These are phyloP conservation scores for Bullera alba DNA, from an alignment of 768 basidiomycete species.

Conservation along the genomic window DNA sequence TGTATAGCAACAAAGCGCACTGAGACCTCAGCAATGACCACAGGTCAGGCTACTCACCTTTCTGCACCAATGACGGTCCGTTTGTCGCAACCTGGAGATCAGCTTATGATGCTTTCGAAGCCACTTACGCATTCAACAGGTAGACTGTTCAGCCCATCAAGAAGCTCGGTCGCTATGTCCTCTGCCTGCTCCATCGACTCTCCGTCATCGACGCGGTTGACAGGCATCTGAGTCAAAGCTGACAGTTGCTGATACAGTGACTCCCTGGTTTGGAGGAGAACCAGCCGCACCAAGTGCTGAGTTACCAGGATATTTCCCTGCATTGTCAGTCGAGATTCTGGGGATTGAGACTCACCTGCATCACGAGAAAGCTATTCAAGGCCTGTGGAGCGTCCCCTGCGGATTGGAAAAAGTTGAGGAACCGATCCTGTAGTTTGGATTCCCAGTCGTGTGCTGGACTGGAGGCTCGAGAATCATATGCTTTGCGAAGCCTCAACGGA, in stretches of 20 bases:
- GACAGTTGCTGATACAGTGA: constrained; percentile 29
- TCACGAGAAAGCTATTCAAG: constrained; percentile 32
- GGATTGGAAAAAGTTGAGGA: constrained; percentile 27
- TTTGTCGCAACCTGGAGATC: constrained; percentile 30
- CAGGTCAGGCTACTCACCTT: constrained; percentile 14
- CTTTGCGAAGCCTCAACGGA: constrained; percentile 18
- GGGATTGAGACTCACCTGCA: constrained; percentile 20
- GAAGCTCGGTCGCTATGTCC: constrained; percentile 37
- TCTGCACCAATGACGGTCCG: constrained; percentile 41
- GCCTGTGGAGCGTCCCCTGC: constrained; percentile 20
- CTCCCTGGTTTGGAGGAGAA: constrained; percentile 36
- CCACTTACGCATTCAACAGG: constrained; percentile 36
- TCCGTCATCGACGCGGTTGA: constrained; percentile 8
- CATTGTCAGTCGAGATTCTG: not conserved
- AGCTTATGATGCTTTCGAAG: not conserved
- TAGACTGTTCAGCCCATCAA: constrained; percentile 38
- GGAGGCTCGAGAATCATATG: constrained; percentile 16
- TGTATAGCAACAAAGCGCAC: constrained; percentile 39
- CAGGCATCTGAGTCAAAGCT: constrained; percentile 26
- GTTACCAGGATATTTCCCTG: constrained; percentile 42
- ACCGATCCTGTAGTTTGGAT: constrained; percentile 20
- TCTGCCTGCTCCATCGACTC: constrained; percentile 17
- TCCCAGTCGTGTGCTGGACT: constrained; percentile 32
- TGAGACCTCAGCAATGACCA: constrained; percentile 4
- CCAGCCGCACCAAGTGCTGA: constrained; percentile 37